phyloP scores from a whole-genome alignment of 805 yeast species.

The Ogataea glucozyma region DNA sequence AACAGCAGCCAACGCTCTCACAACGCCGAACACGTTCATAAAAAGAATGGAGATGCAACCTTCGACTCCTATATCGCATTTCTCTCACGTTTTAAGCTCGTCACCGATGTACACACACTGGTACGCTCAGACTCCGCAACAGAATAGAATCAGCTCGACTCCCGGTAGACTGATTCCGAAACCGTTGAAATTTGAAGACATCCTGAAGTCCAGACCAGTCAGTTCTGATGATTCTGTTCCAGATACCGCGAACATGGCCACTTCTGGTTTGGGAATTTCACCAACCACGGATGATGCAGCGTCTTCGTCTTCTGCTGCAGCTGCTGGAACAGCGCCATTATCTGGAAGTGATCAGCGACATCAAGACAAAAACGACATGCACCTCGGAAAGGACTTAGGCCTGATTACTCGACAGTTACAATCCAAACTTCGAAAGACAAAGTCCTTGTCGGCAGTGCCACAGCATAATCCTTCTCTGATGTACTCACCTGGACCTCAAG shows the following conservation, averaged over 20 bases:
- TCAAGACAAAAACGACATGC: background rate
- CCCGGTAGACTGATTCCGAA: conserved; percentile 26
- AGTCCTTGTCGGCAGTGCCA: conserved; percentile 7
- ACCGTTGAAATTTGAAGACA: conserved; percentile 27
- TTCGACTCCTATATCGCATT: conserved; percentile 34
- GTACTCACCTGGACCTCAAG: conserved; percentile 1
- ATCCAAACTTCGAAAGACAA: conserved; percentile 15
- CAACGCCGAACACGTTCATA: conserved; percentile 15
- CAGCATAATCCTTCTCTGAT: background rate
- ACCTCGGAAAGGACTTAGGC: conserved; percentile 13
- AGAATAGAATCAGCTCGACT: conserved; percentile 19
- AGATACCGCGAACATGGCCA: background rate
- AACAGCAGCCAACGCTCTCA: background rate
- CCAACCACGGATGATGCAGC: too few species aligned
- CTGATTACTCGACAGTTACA: conserved; percentile 20
- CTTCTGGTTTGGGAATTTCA: conserved; percentile 11
- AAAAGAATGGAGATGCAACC: conserved; percentile 20
- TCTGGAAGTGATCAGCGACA: background rate
- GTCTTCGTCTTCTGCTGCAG: too few species aligned
- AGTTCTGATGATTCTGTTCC: conserved; percentile 3
- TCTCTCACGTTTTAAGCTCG: conserved; percentile 35
- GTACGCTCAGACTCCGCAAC: conserved; percentile 33
- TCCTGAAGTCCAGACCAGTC: conserved; percentile 12
- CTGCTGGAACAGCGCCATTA: background rate
- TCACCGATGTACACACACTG: conserved; percentile 38